Percentiles rank a stretch among this genome's conserved stretches.
Evolutionary conservation across 345 rosid genomes (phyloP).

Genomic region (Excoecaria cochinchinensis): DNA sequence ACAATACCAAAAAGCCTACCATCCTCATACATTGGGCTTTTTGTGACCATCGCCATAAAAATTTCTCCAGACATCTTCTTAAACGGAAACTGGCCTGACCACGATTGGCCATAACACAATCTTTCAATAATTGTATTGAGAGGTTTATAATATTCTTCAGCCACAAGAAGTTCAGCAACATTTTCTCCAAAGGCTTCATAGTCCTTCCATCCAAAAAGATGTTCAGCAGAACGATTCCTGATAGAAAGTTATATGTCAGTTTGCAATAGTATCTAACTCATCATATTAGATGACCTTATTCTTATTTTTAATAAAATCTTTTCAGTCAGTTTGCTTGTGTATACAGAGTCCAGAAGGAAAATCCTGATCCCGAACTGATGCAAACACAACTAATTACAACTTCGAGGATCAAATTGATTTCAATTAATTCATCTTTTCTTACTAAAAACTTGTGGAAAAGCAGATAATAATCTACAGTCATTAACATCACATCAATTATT

Average conservation of each 20-base stretch:
- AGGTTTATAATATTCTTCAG: slow-evolving; percentile 47
- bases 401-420: no score
- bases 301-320: background rate
- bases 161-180: slow-evolving; percentile 52
- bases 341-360: no score
- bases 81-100: slow-evolving; percentile 90
- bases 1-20: slow-evolving; percentile 66
- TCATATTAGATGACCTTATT: background rate
- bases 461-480: background rate
- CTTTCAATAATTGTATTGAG: slow-evolving; percentile 42
- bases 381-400: no score
- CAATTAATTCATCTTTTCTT: background rate
- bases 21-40: slow-evolving; percentile 57
- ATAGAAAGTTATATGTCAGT: slow-evolving; percentile 2
- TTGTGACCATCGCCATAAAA: slow-evolving; percentile 70
- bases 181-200: slow-evolving; percentile 60
- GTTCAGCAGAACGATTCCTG: slow-evolving; percentile 88
- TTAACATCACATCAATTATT: background rate
- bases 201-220: slow-evolving; percentile 75
- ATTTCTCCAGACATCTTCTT: slow-evolving; percentile 65
- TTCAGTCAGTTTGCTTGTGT: no score
- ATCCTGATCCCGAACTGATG: no score
- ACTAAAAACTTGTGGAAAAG: background rate
- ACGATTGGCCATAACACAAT: slow-evolving; percentile 52
- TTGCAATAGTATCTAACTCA: background rate